phyloP scores from a whole-genome alignment of 2,329 filamentous ascomycete genomes.

The Monilinia fructigena region DNA sequence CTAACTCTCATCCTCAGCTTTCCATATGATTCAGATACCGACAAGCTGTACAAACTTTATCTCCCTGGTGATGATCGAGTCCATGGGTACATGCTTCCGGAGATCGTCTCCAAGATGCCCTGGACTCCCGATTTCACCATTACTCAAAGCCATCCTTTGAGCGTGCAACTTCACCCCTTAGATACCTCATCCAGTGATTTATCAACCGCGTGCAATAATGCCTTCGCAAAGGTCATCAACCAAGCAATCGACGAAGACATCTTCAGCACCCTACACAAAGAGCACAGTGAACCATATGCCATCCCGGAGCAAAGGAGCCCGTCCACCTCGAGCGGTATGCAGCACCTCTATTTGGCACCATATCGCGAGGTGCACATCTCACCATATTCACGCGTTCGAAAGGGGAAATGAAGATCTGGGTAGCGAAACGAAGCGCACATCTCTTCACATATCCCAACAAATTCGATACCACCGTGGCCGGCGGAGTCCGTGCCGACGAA shows the following conservation, averaged over 20 bases:
- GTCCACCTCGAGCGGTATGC: slow-evolving; percentile 25
- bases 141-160: slow-evolving; percentile 34
- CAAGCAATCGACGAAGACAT: slow-evolving; percentile 45
- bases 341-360: slow-evolving; percentile 58
- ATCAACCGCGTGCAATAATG: slow-evolving; percentile 42
- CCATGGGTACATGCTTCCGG: slow-evolving; percentile 51
- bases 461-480: slow-evolving; percentile 77
- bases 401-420: slow-evolving; percentile 61
- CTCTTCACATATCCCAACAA: slow-evolving; percentile 72
- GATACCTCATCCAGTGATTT: slow-evolving; percentile 37
- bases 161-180: slow-evolving; percentile 39
- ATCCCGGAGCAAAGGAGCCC: slow-evolving; percentile 7
- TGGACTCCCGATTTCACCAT: slow-evolving; percentile 46
- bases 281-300: slow-evolving; percentile 21
- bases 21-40: slow-evolving; percentile 25
- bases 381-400: slow-evolving; percentile 57
- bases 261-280: slow-evolving; percentile 31
- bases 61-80: slow-evolving; percentile 47
- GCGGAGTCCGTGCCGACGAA: slow-evolving; percentile 68
- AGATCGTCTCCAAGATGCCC: slow-evolving; percentile 48
- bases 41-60: slow-evolving; percentile 45
- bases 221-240: slow-evolving; percentile 41
- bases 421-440: slow-evolving; percentile 60
- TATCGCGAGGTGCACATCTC: slow-evolving; percentile 63
- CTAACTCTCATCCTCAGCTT: not conserved